phyloP scores from a whole-genome alignment of 371 early-diverging fungal genomes.

The Saksenaea vasiformis region DNA sequence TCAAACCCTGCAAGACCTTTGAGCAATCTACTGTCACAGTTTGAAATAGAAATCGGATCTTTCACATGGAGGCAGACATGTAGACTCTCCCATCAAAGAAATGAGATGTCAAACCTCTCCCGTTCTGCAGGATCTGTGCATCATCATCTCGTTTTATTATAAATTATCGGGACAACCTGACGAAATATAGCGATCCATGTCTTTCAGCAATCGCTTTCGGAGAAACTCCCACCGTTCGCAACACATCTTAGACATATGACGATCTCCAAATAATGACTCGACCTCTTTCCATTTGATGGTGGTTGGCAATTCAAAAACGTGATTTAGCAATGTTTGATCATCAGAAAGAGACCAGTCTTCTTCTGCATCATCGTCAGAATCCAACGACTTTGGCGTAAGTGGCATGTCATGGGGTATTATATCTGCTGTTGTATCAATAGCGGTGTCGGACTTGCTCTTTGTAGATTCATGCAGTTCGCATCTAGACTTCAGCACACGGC shows the following conservation, averaged over 20 bases:
- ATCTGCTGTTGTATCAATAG: background rate
- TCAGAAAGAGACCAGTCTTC: conserved; percentile 22
- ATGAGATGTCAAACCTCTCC: too few relatives aligned
- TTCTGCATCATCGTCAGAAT: conserved; percentile 5
- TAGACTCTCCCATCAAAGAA: too few relatives aligned
- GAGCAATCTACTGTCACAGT: too few relatives aligned
- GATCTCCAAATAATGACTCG: conserved; percentile 20
- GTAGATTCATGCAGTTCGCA: conserved; percentile 1
- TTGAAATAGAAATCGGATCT: too few relatives aligned
- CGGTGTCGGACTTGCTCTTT: background rate
- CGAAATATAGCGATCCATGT: background rate
- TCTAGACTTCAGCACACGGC: background rate
- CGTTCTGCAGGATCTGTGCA: too few relatives aligned
- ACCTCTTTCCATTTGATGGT: conserved; percentile 17
- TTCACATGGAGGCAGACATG: too few relatives aligned
- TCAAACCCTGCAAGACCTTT: too few relatives aligned
- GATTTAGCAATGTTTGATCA: conserved; percentile 19
- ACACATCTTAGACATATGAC: conserved; percentile 22
- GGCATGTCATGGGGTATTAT: conserved; percentile 1
- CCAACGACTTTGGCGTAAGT: conserved; percentile 4
- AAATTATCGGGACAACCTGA: background rate
- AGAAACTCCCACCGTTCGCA: conserved; percentile 24
- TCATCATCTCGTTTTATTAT: too few relatives aligned
- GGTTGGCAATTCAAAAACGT: conserved; percentile 17
- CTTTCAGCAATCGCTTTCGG: conserved; percentile 15